These are phyloP conservation scores for Trifolium subterraneum DNA, from an alignment of 306 rosid species.

Conservation along the genomic window DNA sequence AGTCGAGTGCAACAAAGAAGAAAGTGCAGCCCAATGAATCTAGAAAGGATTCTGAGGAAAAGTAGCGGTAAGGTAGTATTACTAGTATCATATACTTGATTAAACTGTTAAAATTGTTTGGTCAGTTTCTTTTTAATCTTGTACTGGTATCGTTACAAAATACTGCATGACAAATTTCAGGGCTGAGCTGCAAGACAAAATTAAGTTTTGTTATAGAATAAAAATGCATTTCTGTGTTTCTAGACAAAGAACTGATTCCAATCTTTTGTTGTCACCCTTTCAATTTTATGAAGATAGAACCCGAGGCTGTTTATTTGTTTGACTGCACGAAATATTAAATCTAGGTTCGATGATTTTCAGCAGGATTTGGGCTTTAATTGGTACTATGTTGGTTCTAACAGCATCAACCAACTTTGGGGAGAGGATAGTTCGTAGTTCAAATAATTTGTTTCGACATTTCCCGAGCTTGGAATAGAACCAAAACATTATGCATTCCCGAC, in stretches of 20 bases:
- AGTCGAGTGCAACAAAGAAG: constrained; percentile 33
- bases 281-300: constrained; percentile 24
- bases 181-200: constrained; percentile 8
- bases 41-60: constrained; percentile 38
- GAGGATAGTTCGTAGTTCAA: background rate
- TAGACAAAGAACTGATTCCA: constrained; percentile 15
- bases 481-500: background rate
- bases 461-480: background rate
- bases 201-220: background rate
- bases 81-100: background rate
- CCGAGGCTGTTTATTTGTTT: background rate
- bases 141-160: background rate
- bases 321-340: constrained; percentile 1
- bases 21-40: constrained; percentile 40
- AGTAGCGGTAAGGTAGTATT: constrained; percentile 37
- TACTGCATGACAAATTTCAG: constrained; percentile 14
- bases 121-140: background rate
- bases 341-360: constrained; percentile 17
- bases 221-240: constrained; percentile 22
- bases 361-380: constrained; percentile 14
- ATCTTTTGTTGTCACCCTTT: background rate
- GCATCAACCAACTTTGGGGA: constrained; percentile 10
- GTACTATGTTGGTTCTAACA: constrained; percentile 16
- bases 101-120: background rate
- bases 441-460: background rate